A percentile compares a stretch with the other conserved stretches of the same genome.
phyloP scores from a whole-genome alignment of 2,329 filamentous ascomycete species.

The Gnomoniopsis sp. region DNA sequence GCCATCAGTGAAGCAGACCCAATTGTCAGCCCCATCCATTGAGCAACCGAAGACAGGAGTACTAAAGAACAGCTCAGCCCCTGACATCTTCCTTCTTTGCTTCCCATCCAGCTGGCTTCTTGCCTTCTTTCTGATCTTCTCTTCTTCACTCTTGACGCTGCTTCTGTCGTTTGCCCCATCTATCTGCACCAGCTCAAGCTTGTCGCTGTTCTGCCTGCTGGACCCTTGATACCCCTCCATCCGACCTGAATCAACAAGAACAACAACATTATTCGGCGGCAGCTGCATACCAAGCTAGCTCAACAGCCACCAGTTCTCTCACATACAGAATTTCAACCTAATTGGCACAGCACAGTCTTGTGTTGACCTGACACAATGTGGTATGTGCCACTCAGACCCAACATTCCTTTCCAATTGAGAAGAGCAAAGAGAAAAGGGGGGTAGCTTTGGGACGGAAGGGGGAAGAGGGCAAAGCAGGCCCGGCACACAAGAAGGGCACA shows the following conservation, averaged over 20 bases:
- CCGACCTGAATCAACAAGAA: constrained; percentile 3
- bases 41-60: constrained; percentile 1
- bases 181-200: constrained; percentile 7
- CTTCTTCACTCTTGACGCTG: not conserved
- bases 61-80: constrained; percentile 20
- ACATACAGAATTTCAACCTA: not conserved
- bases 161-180: constrained; percentile 3
- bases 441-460: not conserved
- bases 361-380: constrained; percentile 31
- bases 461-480: not conserved
- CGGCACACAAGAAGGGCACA: not conserved
- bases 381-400: constrained; percentile 22
- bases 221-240: constrained; percentile 16
- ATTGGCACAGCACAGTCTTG: constrained; percentile 13
- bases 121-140: constrained; percentile 15
- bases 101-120: constrained; percentile 15
- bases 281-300: not conserved
- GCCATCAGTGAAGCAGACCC: not conserved
- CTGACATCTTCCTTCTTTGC: not conserved
- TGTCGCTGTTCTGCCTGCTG: not conserved
- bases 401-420: not conserved
- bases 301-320: not conserved
- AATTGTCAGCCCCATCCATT: constrained; percentile 6
- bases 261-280: constrained; percentile 11
- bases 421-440: not conserved